Evolutionary conservation across 1,284 basidiomycete genomes (phyloP), one percentile per base, ranked within the genome.

Genomic region (Rhizoctonia solani): DNA sequence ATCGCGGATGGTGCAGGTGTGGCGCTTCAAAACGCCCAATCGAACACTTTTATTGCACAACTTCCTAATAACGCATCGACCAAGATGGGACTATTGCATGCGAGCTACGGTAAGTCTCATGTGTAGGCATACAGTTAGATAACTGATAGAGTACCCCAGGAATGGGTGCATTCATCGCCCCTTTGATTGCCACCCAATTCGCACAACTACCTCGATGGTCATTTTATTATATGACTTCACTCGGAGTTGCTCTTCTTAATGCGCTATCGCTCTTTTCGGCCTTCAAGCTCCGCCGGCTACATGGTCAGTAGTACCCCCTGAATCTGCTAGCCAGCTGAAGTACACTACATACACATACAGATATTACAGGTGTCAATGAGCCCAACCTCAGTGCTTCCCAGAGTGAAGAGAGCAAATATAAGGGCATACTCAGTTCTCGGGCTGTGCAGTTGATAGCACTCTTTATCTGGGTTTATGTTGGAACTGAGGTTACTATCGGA

Each of bases 111-210:
- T 79, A 63, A 37, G 74, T 69, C 27, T 9, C 9, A 19, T 41
- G 11, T 25, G 23, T 39, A 39, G 37, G 9, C 16, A 39, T 39
- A 16, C 8, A 39, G 37, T 16, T 8, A 39, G 8, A 8, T 13
- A 4, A 23, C 41, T 8, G 39, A 59, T 13, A 21, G 37, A 8
- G 8, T 39, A 16, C 13, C 14, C 29, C 46, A 86, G 85, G 88
- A 49, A 72, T 85, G 1, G 89, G 89, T 1, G 89, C 90, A 0
- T 83, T 90, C 41, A 77, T 81, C 11, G 78, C 87, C 0, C 89
- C 89, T 0, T 79, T 91, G 2, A 83, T 86, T 0, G 81, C 88
- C 0, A 91, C 89, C 0, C 83, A 87, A 65, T 90, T 90, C 70
- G 79, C 86, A 19, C 79, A 83, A 65, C 71, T 80, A 67, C 71